Base-by-base conservation (phyloP, 1,284 basidiomycete species). In the Ganoderma lingzhi region DNA sequence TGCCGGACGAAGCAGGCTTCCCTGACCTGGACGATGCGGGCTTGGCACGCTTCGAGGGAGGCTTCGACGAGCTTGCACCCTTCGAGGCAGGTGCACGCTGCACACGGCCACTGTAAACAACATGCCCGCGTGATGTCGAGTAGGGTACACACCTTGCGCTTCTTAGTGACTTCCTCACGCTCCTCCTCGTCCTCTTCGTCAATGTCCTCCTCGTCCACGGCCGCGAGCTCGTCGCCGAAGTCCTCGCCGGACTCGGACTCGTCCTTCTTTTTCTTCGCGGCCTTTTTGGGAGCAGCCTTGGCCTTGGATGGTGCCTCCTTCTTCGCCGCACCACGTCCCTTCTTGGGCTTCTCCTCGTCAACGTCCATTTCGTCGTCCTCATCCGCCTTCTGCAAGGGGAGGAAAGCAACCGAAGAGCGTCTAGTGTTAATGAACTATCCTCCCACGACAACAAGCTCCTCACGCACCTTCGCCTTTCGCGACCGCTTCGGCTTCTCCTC, bases 281-380 rank as follows among this genome's bases (percentile, higher is more conserved):
- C 74, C 75, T 78, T 80, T 75, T 78, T 80, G 8, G 78, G 65
- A 14, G 79, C 71, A 1, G 78, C 78, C 71, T 79, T 81, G 64
- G 71, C 79, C 75, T 78, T 81, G 53, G 68, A 71, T 2, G 75
- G 68, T 4, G 75, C 75, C 15, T 68, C 77, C 62, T 79, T 74
- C 71, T 78, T 79, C 42, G 75, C 76, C 3, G 72, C 66, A 1
- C 71, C 76, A 39, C 69, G 68, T 55, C 79, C 81, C 75, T 81
- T 83, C 73, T 81, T 82, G 28, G 79, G 80, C 74, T 78, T 79
- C 67, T 78, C 78, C 70, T 84, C 85, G 41, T 81, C 83, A 30
- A 82, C 81, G 45, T 76, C 73, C 42, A 76, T 76, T 9, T 76
- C 74, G 6, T 75, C 75, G 9, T 73, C 77, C 12, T 77, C 76